These are phyloP conservation scores for Solanum hybrid DNA, from an alignment of 305 asterid genomes.

Conservation along the genomic window DNA sequence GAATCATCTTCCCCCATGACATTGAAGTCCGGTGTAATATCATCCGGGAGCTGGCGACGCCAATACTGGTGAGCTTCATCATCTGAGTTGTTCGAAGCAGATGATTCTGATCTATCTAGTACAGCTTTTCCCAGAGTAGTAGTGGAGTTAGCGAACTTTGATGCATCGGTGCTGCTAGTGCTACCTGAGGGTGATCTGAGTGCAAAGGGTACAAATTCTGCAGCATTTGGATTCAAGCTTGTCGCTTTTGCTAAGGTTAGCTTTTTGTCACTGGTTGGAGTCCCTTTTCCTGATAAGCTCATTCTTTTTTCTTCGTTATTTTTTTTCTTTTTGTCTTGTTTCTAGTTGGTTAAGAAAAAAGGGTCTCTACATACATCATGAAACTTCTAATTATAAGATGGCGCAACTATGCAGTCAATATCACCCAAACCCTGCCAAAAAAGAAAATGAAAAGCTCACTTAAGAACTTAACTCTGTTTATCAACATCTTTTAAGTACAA, in stretches of 20 bases:
- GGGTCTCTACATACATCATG: slow-evolving; percentile 15
- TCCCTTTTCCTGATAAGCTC: slow-evolving; percentile 62
- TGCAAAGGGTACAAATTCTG: slow-evolving; percentile 72
- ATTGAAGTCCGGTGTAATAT: slow-evolving; percentile 81
- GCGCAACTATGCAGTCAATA: background rate
- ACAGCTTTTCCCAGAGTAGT: slow-evolving; percentile 47
- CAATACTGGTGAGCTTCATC: slow-evolving; percentile 71
- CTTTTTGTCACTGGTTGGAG: slow-evolving; percentile 47
- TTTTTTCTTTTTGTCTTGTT: background rate
- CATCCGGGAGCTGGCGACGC: slow-evolving; percentile 89
- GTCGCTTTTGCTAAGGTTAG: slow-evolving; percentile 38
- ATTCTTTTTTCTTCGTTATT: slow-evolving; percentile 21
- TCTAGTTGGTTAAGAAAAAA: background rate
- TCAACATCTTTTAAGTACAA: background rate
- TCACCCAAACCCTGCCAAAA: slow-evolving; percentile 67
- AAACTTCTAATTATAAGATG: slow-evolving; percentile 8
- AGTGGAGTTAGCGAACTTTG: slow-evolving; percentile 26
- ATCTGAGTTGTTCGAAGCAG: slow-evolving; percentile 56
- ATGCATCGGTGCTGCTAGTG: slow-evolving; percentile 23
- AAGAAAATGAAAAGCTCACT: slow-evolving; percentile 12
- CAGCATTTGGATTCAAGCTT: slow-evolving; percentile 76
- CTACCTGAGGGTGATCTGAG: slow-evolving; percentile 47
- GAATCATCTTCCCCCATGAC: slow-evolving; percentile 38
- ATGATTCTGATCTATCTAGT: slow-evolving; percentile 64
- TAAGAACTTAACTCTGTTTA: background rate